Conservation (phyloP, 2,329 filamentous ascomycete genomes). For the Trichoderma harzianum region DNA sequence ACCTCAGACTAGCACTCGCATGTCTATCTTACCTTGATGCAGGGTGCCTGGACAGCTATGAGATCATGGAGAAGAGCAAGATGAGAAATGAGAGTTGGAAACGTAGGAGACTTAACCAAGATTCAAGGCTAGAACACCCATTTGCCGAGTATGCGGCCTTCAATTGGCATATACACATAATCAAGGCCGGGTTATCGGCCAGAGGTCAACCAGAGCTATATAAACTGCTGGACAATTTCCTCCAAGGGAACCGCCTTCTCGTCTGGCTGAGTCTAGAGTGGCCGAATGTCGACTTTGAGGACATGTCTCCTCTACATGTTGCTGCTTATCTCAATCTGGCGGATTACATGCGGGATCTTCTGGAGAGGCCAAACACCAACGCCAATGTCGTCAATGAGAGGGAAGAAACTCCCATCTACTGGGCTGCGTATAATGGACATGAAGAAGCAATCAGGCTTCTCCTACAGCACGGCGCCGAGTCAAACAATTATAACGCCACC, state of each 20-base stretch:
- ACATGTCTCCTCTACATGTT: constrained; percentile 16
- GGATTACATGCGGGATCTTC: not conserved
- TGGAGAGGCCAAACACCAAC: not conserved
- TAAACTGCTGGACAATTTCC: not conserved
- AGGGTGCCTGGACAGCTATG: constrained; percentile 18
- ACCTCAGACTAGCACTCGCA: constrained; percentile 22
- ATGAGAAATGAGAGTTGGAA: not conserved
- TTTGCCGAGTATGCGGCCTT: constrained; percentile 30
- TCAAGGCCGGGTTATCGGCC: constrained; percentile 8
- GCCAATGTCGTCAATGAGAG: not conserved
- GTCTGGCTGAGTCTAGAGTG: not conserved
- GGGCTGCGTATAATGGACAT: not conserved
- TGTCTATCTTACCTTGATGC: constrained; percentile 20
- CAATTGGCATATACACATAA: constrained; percentile 29
- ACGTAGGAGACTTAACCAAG: not conserved
- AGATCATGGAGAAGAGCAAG: not conserved
- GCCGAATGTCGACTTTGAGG: not conserved
- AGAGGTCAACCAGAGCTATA: not conserved
- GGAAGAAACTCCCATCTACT: not conserved
- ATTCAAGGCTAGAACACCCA: constrained; percentile 22
- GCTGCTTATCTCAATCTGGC: not conserved
- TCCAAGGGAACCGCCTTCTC: not conserved
- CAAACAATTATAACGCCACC: not conserved
- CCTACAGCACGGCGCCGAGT: not conserved
- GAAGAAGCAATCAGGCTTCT: not conserved